Conservation (phyloP, 176 grass and related monocot genomes). For the Triticum dicoccoides region DNA sequence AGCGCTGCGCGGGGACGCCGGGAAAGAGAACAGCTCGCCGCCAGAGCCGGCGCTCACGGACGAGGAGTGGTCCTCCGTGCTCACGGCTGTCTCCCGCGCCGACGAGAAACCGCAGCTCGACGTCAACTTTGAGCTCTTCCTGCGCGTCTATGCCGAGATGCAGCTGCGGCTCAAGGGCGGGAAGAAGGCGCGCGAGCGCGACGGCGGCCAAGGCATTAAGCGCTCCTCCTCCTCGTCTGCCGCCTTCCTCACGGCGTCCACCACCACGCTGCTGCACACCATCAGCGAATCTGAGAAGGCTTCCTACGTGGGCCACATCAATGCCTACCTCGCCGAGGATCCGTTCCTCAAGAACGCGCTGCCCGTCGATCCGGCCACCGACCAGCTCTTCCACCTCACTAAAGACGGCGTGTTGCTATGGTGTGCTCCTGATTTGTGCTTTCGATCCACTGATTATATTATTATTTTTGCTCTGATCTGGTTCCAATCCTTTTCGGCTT, state of each 20-base stretch:
- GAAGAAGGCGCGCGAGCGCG: neutral
- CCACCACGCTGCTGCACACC: slow-evolving; percentile 93
- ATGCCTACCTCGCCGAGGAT: slow-evolving; percentile 80
- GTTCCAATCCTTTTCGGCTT: neutral
- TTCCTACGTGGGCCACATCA: slow-evolving; percentile 91
- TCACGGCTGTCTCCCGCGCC: slow-evolving; percentile 46
- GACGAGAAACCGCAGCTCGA: slow-evolving; percentile 38
- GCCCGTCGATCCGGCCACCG: slow-evolving; percentile 70
- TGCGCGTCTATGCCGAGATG: slow-evolving; percentile 76
- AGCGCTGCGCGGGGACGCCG: neutral
- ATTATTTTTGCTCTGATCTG: neutral
- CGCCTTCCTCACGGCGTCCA: slow-evolving; percentile 73
- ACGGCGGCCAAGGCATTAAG: slow-evolving; percentile 14
- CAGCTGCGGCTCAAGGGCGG: slow-evolving; percentile 53
- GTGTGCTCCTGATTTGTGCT: slow-evolving; percentile 25
- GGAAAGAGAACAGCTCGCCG: slow-evolving; percentile 46
- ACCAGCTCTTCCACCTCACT: slow-evolving; percentile 82
- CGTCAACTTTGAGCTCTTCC: slow-evolving; percentile 81
- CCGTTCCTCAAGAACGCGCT: slow-evolving; percentile 63
- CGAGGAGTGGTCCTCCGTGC: slow-evolving; percentile 54
- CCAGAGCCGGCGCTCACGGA: slow-evolving; percentile 32
- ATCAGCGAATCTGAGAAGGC: slow-evolving; percentile 96
- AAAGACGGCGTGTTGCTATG: slow-evolving; percentile 95
- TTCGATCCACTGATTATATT: neutral
- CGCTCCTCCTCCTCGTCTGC: slow-evolving; percentile 53